phyloP scores from a whole-genome alignment of 2,329 filamentous ascomycete species.

The Penicillium digitatum region DNA sequence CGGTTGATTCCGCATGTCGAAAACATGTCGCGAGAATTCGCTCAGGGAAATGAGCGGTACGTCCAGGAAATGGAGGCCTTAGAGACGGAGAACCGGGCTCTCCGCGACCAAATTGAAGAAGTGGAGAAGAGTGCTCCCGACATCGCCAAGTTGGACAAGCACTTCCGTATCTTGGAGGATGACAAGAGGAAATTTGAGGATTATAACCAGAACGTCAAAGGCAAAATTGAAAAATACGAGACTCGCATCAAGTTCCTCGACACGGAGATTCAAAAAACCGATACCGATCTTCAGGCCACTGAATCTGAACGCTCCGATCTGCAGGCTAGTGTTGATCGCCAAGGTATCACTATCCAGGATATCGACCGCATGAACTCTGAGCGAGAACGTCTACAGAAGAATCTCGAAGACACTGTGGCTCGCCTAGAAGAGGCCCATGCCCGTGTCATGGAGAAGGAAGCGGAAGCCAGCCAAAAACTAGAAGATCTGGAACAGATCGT shows the following conservation, averaged over 20 bases:
- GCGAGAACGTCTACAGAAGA: slow-evolving; percentile 85
- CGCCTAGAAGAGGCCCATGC: slow-evolving; percentile 82
- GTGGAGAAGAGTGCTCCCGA: slow-evolving; percentile 82
- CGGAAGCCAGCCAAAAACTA: slow-evolving; percentile 77
- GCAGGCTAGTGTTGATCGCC: slow-evolving; percentile 82
- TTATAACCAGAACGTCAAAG: slow-evolving; percentile 80
- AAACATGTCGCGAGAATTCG: slow-evolving; percentile 82
- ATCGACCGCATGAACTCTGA: slow-evolving; percentile 99
- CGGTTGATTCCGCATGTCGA: slow-evolving; percentile 79
- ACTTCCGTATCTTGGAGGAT: slow-evolving; percentile 90
- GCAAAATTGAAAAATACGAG: slow-evolving; percentile 85
- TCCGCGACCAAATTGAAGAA: slow-evolving; percentile 83
- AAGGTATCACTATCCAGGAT: slow-evolving; percentile 94
- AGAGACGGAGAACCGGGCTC: slow-evolving; percentile 75
- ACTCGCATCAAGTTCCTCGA: slow-evolving; percentile 75
- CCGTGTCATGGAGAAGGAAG: slow-evolving; percentile 77
- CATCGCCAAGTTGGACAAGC: slow-evolving; percentile 76
- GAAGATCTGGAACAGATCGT: slow-evolving; percentile 90
- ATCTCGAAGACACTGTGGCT: slow-evolving; percentile 69
- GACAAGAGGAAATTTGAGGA: slow-evolving; percentile 93
- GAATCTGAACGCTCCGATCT: slow-evolving; percentile 77
- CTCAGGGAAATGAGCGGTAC: slow-evolving; percentile 78
- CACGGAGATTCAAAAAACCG: slow-evolving; percentile 76
- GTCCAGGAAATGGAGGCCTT: slow-evolving; percentile 77
- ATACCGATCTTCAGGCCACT: slow-evolving; percentile 69